Evolutionary conservation across 2,329 filamentous ascomycete genomes (phyloP).

Genomic region (Penicillium polonicum): DNA sequence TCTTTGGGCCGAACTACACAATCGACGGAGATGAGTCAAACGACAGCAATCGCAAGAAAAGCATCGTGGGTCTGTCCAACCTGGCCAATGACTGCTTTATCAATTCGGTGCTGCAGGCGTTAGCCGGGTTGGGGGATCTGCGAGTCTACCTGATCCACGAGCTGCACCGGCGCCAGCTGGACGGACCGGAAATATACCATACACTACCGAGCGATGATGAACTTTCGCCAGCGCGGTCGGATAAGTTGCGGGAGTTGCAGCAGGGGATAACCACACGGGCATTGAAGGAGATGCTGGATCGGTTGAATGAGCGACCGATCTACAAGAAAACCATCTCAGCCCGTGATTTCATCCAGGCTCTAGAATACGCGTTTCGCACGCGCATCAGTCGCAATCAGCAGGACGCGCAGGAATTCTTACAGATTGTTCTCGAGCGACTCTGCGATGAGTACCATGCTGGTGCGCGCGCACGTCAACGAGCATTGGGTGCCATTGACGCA

Average conservation of each 20-base stretch:
- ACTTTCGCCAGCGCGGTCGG: conserved; percentile 41
- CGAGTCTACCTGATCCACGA: conserved; percentile 90
- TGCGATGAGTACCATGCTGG: conserved; percentile 94
- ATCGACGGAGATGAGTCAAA: conserved; percentile 74
- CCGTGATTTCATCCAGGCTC: conserved; percentile 73
- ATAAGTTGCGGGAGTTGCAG: conserved; percentile 63
- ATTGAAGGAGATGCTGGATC: conserved; percentile 88
- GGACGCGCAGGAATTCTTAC: conserved; percentile 95
- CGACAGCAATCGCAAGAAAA: conserved; percentile 69
- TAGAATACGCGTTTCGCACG: conserved; percentile 84
- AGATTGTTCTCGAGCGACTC: conserved; percentile 86
- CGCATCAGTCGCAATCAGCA: conserved; percentile 93
- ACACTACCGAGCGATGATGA: conserved; percentile 53
- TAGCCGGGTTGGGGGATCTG: conserved; percentile 86
- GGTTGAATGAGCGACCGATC: conserved; percentile 88
- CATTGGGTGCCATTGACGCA: conserved; percentile 25
- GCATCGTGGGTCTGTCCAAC: conserved; percentile 84
- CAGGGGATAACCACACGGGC: conserved; percentile 79
- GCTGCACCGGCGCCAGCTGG: conserved; percentile 77
- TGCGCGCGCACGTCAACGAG: conserved; percentile 62
- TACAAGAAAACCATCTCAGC: conserved; percentile 92
- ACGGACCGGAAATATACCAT: conserved; percentile 73
- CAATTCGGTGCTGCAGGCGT: conserved; percentile 90
- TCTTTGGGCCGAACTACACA: conserved; percentile 96
- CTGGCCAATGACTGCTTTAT: conserved; percentile 96